Base-by-base conservation (phyloP, 768 basidiomycete genomes). In the Termitomyces titanicus region DNA sequence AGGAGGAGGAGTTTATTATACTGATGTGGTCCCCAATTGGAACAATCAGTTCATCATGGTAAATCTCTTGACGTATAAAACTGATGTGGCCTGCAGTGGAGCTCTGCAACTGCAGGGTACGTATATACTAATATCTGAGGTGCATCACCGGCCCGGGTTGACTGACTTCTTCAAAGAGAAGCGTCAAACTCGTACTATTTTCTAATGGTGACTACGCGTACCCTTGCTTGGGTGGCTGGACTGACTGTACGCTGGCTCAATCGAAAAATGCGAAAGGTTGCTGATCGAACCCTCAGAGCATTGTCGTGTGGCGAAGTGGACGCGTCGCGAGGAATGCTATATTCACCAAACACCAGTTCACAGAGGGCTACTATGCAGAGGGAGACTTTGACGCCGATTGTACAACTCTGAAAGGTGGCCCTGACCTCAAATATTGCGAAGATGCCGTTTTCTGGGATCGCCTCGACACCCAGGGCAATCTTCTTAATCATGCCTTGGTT, bases 371-470 rank as follows among this genome's bases (percentile, higher is more conserved):
- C 66, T 79, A 83, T 56, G 70, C 70, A 5, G 72, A 71, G 5
- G 85, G 84, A 0, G 64, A 84, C 61, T 80, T 75, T 56, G 60
- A 68, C 24, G 65, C 71, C 0, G 73, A 80, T 42, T 88, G 85
- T 63, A 61, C 66, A 18, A 62, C 74, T 15, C 56, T 83, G 47
- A 63, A 67, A 27, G 66, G 59, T 39, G 56, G 68, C 8, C 53
- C 71, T 55, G 66, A 77, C 50, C 71, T 79, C 59, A 74, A 72
- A 52, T 80, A 69, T 61, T 89, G 88, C 64, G 88, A 89, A 64
- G 88, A 89, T 61, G 81, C 74, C 29, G 68, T 72, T 2, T 82
- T 84, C 55, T 89, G 87, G 87, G 84, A 87, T 55, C 65, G 78
- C n/a, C 69, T 70, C 47, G 76, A 79, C 57, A 60, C 57, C 4